A percentile compares a stretch with the other conserved stretches of the same genome.
phyloP scores from a whole-genome alignment of 352 stramenopile genomes.

The Phytophthora hybrid region DNA sequence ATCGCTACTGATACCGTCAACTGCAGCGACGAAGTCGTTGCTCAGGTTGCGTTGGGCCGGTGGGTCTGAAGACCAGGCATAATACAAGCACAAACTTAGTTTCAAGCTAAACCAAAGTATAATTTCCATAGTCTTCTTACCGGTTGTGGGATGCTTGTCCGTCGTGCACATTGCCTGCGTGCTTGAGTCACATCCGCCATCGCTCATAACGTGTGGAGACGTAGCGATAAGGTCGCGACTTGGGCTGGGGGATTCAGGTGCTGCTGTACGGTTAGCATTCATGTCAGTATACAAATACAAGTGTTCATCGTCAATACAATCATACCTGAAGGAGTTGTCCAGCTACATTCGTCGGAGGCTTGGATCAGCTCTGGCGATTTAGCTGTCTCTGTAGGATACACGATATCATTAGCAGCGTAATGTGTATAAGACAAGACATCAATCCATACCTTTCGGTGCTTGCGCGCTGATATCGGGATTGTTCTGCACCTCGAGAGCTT shows the following conservation, averaged over 20 bases:
- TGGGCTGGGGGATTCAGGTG: neutral
- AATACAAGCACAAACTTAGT: neutral
- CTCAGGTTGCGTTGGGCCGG: neutral
- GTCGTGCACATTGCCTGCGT: no score
- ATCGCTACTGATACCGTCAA: neutral
- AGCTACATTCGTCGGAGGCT: no score
- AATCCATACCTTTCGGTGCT: neutral
- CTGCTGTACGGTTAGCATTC: neutral
- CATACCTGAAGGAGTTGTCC: neutral
- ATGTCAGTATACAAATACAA: neutral
- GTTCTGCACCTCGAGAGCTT: neutral
- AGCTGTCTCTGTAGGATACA: neutral
- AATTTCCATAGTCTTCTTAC: neutral
- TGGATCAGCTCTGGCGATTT: neutral
- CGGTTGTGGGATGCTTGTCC: no score
- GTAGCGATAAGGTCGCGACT: neutral
- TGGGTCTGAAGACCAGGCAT: neutral
- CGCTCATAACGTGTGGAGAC: neutral
- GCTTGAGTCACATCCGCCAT: neutral
- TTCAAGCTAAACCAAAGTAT: neutral
- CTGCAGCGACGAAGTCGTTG: neutral
- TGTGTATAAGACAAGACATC: neutral
- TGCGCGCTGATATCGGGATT: neutral
- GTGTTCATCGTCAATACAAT: no score
- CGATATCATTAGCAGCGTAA: constrained; percentile 1